Evolutionary conservation across 1,284 basidiomycete species (phyloP).

Genomic region (Irpex sp.): DNA sequence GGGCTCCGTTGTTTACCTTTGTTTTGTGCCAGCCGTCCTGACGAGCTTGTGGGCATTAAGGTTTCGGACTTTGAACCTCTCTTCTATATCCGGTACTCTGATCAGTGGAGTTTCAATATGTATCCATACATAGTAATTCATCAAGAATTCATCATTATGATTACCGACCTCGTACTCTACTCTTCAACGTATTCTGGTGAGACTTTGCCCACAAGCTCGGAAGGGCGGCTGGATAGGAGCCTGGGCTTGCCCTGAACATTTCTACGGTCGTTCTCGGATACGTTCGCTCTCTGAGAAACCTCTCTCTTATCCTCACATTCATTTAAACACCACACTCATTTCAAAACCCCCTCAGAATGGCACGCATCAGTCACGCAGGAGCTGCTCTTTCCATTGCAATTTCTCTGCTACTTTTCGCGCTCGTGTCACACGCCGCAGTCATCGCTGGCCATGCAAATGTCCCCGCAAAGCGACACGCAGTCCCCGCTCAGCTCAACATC

Average conservation of each 20-base stretch:
- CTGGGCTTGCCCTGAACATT: neutral
- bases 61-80: too few relatives aligned
- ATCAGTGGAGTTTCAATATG: too few relatives aligned
- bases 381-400: neutral
- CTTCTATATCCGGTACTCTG: too few relatives aligned
- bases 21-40: too few relatives aligned
- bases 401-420: neutral
- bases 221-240: too few relatives aligned
- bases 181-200: too few relatives aligned
- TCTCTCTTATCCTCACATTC: neutral
- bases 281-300: neutral
- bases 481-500: neutral
- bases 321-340: neutral
- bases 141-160: too few relatives aligned
- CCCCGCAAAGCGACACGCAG: neutral
- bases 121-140: too few relatives aligned
- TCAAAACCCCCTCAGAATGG: neutral
- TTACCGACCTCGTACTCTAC: too few relatives aligned
- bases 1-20: too few relatives aligned
- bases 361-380: neutral
- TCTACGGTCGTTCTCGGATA: neutral
- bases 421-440: neutral
- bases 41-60: too few relatives aligned
- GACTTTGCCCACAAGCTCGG: too few relatives aligned
- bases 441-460: neutral